phyloP scores from a whole-genome alignment of 2,329 filamentous ascomycete genomes.

The Fulvia fulva region DNA sequence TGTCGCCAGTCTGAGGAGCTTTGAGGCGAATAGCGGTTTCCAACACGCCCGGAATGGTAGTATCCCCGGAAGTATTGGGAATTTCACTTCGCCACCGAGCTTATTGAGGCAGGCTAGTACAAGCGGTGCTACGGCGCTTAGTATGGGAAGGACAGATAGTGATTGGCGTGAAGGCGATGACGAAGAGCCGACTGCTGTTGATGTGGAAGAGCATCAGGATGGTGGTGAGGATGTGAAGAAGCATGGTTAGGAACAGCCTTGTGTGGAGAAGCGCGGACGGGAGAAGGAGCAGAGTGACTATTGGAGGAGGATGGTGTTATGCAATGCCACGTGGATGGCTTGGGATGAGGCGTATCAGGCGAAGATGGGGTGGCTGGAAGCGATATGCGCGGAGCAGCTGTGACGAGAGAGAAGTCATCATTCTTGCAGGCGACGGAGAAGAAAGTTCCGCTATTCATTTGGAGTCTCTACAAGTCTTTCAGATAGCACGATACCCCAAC shows the following conservation, averaged over 20 bases:
- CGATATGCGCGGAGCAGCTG: background rate
- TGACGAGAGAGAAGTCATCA: background rate
- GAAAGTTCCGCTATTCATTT: background rate
- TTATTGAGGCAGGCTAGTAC: conserved; percentile 17
- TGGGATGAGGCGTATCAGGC: background rate
- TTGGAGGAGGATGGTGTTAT: background rate
- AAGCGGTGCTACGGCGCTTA: conserved; percentile 24
- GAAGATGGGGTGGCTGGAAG: background rate
- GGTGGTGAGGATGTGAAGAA: conserved; percentile 7
- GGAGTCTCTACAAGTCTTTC: background rate
- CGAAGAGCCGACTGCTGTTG: conserved; percentile 5
- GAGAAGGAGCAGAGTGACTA: background rate
- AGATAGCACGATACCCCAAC: background rate
- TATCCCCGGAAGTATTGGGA: conserved; percentile 70
- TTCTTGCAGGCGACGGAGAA: background rate
- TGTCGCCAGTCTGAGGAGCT: conserved; percentile 73
- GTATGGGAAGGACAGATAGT: conserved; percentile 18
- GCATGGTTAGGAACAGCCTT: conserved; percentile 8
- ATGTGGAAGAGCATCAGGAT: conserved; percentile 1
- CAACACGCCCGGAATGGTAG: conserved; percentile 81
- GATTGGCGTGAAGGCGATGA: conserved; percentile 16
- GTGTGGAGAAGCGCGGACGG: background rate
- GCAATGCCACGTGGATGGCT: background rate
- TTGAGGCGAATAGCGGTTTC: conserved; percentile 51
- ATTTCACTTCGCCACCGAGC: conserved; percentile 57